Conservation (phyloP, 495 filamentous ascomycete species). For the Aspergillus coremiiformis region DNA sequence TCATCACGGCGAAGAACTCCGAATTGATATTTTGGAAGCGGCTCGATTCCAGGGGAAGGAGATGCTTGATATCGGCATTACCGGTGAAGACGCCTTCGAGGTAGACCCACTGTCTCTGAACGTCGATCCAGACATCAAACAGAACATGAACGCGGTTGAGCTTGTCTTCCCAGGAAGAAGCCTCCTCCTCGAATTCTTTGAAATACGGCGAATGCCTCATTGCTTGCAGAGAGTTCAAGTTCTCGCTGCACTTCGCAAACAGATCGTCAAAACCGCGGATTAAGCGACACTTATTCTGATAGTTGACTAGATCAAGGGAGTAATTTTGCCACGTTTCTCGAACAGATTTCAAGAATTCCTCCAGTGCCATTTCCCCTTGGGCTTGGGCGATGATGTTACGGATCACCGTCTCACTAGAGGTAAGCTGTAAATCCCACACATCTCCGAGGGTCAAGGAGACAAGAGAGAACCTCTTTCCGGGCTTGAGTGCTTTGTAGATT, state of each 20-base stretch:
- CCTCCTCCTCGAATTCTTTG: conserved; percentile 97
- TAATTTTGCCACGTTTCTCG: conserved; percentile 96
- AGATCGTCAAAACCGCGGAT: conserved; percentile 98
- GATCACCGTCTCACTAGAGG: conserved; percentile 76
- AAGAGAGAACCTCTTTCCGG: conserved; percentile 81
- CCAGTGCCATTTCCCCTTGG: conserved; percentile 95
- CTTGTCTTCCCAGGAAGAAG: conserved; percentile 94
- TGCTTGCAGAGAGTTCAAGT: conserved; percentile 92
- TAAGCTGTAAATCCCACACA: conserved; percentile 94
- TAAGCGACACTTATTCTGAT: conserved; percentile 93
- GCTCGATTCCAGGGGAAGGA: conserved; percentile 90
- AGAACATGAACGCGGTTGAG: conserved; percentile 94
- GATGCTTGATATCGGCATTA: conserved; percentile 97
- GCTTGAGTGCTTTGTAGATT: conserved; percentile 91
- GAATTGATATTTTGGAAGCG: conserved; percentile 98
- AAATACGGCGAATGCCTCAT: conserved; percentile 99
- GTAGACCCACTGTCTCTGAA: conserved; percentile 98
- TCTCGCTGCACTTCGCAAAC: conserved; percentile 97
- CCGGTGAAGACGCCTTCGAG: conserved; percentile 97
- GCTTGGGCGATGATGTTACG: conserved; percentile 90
- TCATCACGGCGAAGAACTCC: conserved; percentile 96
- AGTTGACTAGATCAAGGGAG: conserved; percentile 86
- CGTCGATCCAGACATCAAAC: conserved; percentile 99
- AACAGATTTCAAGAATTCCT: conserved; percentile 95
- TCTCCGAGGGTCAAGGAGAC: conserved; percentile 92